These are phyloP conservation scores for Phaeosphaeria sp. DNA, from an alignment of 2,329 filamentous ascomycete genomes.

Conservation along the genomic window DNA sequence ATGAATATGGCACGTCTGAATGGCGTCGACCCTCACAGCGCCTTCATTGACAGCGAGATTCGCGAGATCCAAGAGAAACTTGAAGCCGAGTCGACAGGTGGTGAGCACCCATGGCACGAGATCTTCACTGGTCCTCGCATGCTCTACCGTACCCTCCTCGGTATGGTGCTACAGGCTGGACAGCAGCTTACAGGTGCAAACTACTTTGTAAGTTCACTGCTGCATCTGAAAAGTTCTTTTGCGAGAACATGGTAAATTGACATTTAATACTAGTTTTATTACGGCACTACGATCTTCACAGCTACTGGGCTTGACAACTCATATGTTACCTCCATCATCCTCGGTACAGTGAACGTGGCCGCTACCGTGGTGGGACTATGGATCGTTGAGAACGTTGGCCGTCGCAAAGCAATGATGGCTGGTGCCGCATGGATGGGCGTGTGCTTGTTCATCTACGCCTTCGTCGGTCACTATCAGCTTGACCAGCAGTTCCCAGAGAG, in stretches of 20 bases:
- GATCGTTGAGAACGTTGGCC: conserved; percentile 56
- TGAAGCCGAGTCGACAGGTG: conserved; percentile 56
- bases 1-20: conserved; percentile 62
- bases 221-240: neutral
- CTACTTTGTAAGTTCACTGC: conserved; percentile 60
- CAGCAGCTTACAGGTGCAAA: conserved; percentile 74
- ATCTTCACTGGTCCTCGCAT: conserved; percentile 72
- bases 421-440: conserved; percentile 57
- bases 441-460: conserved; percentile 65
- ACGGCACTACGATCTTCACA: conserved; percentile 55
- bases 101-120: conserved; percentile 58
- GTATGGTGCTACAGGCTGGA: conserved; percentile 67
- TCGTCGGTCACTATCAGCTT: conserved; percentile 53
- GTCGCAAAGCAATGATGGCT: conserved; percentile 54
- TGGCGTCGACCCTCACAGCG: conserved; percentile 62
- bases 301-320: conserved; percentile 51
- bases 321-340: conserved; percentile 57
- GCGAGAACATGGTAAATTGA: neutral
- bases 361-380: conserved; percentile 55
- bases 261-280: conserved; percentile 53
- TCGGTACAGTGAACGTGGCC: conserved; percentile 58
- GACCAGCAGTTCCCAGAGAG: conserved; percentile 39
- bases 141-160: conserved; percentile 68
- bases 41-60: conserved; percentile 60
- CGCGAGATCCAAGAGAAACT: conserved; percentile 63